Conservation (phyloP, 306 rosid genomes). For the Quercus engelmannii region DNA sequence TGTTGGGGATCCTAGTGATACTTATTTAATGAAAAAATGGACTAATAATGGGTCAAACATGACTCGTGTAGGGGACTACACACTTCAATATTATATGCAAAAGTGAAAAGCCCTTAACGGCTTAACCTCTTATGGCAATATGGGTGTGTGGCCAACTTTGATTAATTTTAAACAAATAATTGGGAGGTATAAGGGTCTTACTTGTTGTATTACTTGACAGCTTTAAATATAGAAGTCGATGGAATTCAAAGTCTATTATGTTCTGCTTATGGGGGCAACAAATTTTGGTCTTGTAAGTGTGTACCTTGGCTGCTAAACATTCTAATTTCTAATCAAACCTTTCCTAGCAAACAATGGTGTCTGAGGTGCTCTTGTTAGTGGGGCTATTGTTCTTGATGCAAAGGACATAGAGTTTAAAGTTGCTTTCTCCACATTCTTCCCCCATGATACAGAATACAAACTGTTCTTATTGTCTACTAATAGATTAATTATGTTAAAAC, state of each 20-base stretch:
- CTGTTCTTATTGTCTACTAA: slow-evolving; percentile 8
- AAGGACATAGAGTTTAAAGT: slow-evolving; percentile 23
- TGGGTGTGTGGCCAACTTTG: slow-evolving; percentile 41
- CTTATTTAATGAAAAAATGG: slow-evolving; percentile 46
- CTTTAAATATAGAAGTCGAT: slow-evolving; percentile 37
- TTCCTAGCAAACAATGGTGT: slow-evolving; percentile 31
- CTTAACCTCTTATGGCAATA: slow-evolving; percentile 27
- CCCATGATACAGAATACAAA: slow-evolving; percentile 36
- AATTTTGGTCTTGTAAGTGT: slow-evolving; percentile 42
- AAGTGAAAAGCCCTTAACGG: background rate
- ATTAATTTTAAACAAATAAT: slow-evolving; percentile 19
- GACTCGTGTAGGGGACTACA: slow-evolving; percentile 54
- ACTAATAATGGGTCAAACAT: slow-evolving; percentile 58
- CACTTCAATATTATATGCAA: slow-evolving; percentile 4
- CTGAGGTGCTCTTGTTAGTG: slow-evolving; percentile 35
- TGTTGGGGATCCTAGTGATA: slow-evolving; percentile 38
- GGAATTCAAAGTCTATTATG: slow-evolving; percentile 35
- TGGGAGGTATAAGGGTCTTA: slow-evolving; percentile 15
- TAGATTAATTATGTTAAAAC: background rate
- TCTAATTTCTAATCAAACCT: slow-evolving; percentile 30
- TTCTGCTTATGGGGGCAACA: slow-evolving; percentile 52
- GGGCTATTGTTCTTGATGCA: slow-evolving; percentile 37
- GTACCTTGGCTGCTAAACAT: slow-evolving; percentile 42
- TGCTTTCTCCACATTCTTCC: slow-evolving; percentile 53
- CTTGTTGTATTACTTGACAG: slow-evolving; percentile 38